Percentiles rank a stretch among this genome's conserved stretches.
phyloP scores from a whole-genome alignment of 1,284 basidiomycete genomes.

The Tetrapyrgos nigripes region DNA sequence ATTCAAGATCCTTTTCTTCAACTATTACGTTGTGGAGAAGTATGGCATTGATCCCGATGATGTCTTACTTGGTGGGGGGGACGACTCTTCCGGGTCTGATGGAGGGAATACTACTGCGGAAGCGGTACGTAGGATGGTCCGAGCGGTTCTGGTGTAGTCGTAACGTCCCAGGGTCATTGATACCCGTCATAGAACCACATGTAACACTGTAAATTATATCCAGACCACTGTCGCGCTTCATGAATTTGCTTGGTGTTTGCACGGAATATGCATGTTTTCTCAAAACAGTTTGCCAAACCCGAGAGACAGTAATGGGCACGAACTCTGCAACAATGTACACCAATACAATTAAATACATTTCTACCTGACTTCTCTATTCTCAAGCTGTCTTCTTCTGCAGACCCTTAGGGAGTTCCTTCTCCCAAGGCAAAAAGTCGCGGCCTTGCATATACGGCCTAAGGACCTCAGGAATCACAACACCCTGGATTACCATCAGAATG shows the following conservation, averaged over 20 bases:
- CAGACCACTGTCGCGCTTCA: too few relatives aligned
- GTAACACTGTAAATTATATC: too few relatives aligned
- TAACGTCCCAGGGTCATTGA: too few relatives aligned
- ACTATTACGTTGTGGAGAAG: constrained; percentile 71
- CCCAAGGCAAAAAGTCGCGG: constrained; percentile 90
- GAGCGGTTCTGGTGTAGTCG: background rate
- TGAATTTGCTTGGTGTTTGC: too few relatives aligned
- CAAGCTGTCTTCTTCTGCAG: constrained; percentile 73
- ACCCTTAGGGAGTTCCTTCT: constrained; percentile 83
- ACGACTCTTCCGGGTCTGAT: constrained; percentile 3
- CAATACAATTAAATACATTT: background rate
- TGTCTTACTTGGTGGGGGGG: constrained; percentile 38
- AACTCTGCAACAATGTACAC: too few relatives aligned
- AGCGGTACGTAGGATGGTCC: background rate
- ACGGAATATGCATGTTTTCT: too few relatives aligned
- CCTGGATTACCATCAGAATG: constrained; percentile 50
- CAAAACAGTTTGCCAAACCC: too few relatives aligned
- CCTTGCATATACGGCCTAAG: constrained; percentile 97
- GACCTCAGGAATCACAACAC: constrained; percentile 87
- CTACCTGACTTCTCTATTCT: background rate
- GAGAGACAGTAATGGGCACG: too few relatives aligned
- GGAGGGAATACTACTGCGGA: background rate
- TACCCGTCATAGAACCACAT: too few relatives aligned
- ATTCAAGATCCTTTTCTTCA: constrained; percentile 90
- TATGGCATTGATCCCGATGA: constrained; percentile 49